A percentile compares a stretch with the other conserved stretches of the same genome.
phyloP scores from a whole-genome alignment of 805 yeast species.

The Middelhovenomyces tepae region DNA sequence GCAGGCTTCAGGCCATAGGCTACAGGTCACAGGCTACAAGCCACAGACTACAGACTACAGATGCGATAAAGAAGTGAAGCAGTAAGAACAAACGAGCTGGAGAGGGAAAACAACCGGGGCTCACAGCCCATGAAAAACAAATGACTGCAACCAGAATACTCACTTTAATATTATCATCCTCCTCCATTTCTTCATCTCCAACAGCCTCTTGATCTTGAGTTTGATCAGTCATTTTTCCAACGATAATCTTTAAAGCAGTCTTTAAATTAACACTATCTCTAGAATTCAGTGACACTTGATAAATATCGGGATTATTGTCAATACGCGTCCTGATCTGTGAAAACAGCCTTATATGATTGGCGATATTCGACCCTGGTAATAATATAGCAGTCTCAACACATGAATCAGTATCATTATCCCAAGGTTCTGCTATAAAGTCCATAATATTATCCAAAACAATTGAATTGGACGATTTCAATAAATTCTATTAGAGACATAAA shows the following conservation, averaged over 20 bases:
- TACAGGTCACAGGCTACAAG: too few relatives aligned
- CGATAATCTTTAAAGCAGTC: slow-evolving; percentile 25
- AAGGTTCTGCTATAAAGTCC: slow-evolving; percentile 9
- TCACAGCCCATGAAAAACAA: too few relatives aligned
- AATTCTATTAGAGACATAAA: slow-evolving; percentile 10
- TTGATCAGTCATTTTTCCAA: slow-evolving; percentile 22
- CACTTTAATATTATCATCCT: too few relatives aligned
- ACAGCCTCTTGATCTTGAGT: slow-evolving; percentile 12
- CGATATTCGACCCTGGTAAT: slow-evolving; percentile 28
- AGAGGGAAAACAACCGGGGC: too few relatives aligned
- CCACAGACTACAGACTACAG: too few relatives aligned
- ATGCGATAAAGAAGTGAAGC: too few relatives aligned
- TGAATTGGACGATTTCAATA: slow-evolving; percentile 18
- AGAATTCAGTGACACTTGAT: slow-evolving; percentile 24
- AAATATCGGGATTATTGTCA: slow-evolving; percentile 10
- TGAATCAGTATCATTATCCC: slow-evolving; percentile 14
- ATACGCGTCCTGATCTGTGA: slow-evolving; percentile 13
- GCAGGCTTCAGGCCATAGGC: too few relatives aligned
- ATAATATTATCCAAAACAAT: slow-evolving; percentile 13
- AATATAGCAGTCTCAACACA: slow-evolving; percentile 22
- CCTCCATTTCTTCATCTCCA: slow-evolving; percentile 12
- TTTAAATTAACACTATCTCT: slow-evolving; percentile 30
- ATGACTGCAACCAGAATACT: too few relatives aligned
- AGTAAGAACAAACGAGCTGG: too few relatives aligned
- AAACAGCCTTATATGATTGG: slow-evolving; percentile 26